A percentile compares a stretch with the other conserved stretches of the same genome.
Conservation (phyloP, 305 asterid genomes). For the Salvia sclarea region DNA sequence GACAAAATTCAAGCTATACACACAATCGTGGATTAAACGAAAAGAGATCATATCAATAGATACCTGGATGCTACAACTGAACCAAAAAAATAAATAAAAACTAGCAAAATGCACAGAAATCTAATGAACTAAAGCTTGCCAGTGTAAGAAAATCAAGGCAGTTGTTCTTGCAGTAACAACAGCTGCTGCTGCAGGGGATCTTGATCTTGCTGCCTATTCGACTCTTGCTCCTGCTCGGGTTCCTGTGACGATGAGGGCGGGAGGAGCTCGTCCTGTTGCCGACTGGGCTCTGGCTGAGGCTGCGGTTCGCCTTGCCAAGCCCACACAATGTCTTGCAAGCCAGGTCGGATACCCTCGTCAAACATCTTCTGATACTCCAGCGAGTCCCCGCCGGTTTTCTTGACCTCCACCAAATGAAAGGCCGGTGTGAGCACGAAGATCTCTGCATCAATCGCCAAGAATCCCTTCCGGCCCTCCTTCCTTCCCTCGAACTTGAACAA, state of each 20-base stretch:
- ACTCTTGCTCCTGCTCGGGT: background rate
- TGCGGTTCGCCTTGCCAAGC: conserved; percentile 50
- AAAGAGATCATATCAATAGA: conserved; percentile 15
- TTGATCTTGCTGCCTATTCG: conserved; percentile 12
- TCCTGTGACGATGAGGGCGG: background rate
- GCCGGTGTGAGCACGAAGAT: conserved; percentile 52
- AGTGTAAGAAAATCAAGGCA: conserved; percentile 28
- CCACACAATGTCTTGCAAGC: conserved; percentile 64
- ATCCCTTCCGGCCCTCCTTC: conserved; percentile 58
- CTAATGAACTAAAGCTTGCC: conserved; percentile 7
- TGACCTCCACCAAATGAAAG: conserved; percentile 57
- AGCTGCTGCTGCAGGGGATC: conserved; percentile 25
- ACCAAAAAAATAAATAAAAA: background rate
- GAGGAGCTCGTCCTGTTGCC: conserved; percentile 23
- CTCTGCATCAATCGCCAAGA: conserved; percentile 51
- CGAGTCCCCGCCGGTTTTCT: conserved; percentile 58
- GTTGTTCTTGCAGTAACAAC: conserved; percentile 30
- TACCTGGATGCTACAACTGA: background rate
- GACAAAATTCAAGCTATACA: conserved; percentile 22
- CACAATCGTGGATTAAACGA: conserved; percentile 8
- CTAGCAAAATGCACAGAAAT: conserved; percentile 17
- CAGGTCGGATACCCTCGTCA: conserved; percentile 53
- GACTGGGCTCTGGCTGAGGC: conserved; percentile 9
- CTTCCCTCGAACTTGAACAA: conserved; percentile 53
- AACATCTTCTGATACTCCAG: conserved; percentile 52